Evolutionary conservation across 345 rosid genomes (phyloP), one percentile per base, ranked within the genome.

Genomic region (Boechera retrofracta): DNA sequence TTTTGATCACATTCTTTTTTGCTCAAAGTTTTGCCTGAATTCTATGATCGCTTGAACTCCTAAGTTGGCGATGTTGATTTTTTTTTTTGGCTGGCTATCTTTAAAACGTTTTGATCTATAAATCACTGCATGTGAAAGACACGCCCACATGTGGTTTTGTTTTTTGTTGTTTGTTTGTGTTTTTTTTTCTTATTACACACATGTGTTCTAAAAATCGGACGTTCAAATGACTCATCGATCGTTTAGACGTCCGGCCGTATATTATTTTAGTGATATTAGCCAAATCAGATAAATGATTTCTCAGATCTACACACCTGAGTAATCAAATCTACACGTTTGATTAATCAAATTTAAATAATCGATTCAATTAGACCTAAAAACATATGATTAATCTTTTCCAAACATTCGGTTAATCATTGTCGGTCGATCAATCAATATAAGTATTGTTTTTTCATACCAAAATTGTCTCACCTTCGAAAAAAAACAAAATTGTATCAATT

Each of bases 31-130:
- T 67, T 48, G 26, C 10, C 7, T 44, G 35, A 24, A 13, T 16
- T 24, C 5, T 69, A 32, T 69, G 80, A 44, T 76, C 48, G 33
- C 51, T 42, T 53, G 64, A 76, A 13, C 63, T 66, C 32, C 24
- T 21, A 21, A 21, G 24, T 21, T 21, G 24, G 48, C 7, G 75
- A 44, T 68, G 36, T 49, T 67, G 35, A 38, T 59, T 29, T 39
- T 38, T 35, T 63, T 53, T 26, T 45, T 16, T 67, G 24, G 24
- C 24, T 21, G 24, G 39, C 56, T 76, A 61, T 36, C 28, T 64
- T 64, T 28, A 45, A 77, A 70, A 69, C 59, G 71, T 53, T 44
- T n/a, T 62, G 75, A 69, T 69, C 51, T 44, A 15, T 44, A 10
- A 60, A 54, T 26, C 59, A n/a, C 53, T 64, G 66, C 76, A 55